Evolutionary conservation across 176 grass and related monocot species (phyloP), one percentile per base, ranked within the genome.

Genomic region (Musa beccarii): DNA sequence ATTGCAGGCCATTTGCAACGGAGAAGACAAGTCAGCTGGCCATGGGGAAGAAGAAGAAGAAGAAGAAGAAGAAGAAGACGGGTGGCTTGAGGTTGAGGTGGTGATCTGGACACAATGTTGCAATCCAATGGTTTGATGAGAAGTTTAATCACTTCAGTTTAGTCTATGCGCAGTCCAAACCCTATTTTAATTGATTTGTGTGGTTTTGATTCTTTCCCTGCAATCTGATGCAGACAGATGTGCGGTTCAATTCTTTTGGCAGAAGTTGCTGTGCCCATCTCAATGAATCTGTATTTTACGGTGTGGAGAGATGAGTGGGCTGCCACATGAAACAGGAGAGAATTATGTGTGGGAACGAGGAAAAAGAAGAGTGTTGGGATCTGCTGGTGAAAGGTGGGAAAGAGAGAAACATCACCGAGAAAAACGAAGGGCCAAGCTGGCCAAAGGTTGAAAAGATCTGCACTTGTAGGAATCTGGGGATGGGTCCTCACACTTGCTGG

Each of bases 1-100:
- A 89, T 92, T 89, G 86, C 91, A 87, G 81, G 84, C 96, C 82
- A 99, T 92, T 80, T 78, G 73, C 84, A 79, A 87, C 86, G 81
- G 82, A 25, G 49, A 0, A 70, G 24, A 15, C 8, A 22, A 74
- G 11, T 25, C 52, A 73, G 52, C 22, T 54, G 8, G 72, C 63
- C 69, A 68, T 21, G 19, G 85, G 53, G 53, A n/a, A 63, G 2
- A 29, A 51, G 34, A n/a, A 59, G 19, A n/a, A 29, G 2, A 16
- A 65, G 3, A 50, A 15, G 78, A 49, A 24, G 21, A 66, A 20
- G 7, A 63, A 8, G 50, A 2, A 10, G 65, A 84, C 56, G 11
- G 50, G 80, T 50, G 71, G 79, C 1, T 90, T 85, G 53, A 80
- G 84, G 80, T 85, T 10, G 61, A 63, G 11, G 3, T 43, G 34